A percentile compares a stretch with the other conserved stretches of the same genome.
Evolutionary conservation across 2,329 filamentous ascomycete genomes (phyloP).

Genomic region (Rosellinia necatrix): DNA sequence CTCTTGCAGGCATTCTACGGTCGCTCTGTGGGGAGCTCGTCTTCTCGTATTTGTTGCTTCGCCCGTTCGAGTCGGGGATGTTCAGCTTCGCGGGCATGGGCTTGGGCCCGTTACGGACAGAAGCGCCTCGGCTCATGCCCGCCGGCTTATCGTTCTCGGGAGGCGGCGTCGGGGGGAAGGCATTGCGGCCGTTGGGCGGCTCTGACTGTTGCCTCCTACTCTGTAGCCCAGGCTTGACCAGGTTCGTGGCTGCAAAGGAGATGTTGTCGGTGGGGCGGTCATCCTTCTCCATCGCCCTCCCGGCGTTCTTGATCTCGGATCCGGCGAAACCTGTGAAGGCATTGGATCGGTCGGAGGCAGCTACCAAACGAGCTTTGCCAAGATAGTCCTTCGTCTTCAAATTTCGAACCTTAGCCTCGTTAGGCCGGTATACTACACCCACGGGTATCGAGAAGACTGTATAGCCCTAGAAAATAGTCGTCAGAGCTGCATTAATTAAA

Average conservation of each 20-base stretch:
- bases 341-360: conserved; percentile 80
- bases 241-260: conserved; percentile 89
- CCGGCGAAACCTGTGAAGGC: conserved; percentile 82
- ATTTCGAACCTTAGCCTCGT: conserved; percentile 97
- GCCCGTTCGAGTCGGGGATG: conserved; percentile 58
- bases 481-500: conserved; percentile 34
- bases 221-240: conserved; percentile 83
- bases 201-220: conserved; percentile 86
- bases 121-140: conserved; percentile 58
- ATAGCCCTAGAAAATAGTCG: conserved; percentile 74
- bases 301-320: conserved; percentile 75
- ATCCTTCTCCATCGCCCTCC: conserved; percentile 65
- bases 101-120: conserved; percentile 65
- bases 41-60: conserved; percentile 61
- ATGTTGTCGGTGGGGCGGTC: conserved; percentile 83
- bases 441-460: conserved; percentile 98
- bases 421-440: conserved; percentile 91
- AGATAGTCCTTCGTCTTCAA: conserved; percentile 97
- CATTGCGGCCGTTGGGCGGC: conserved; percentile 75
- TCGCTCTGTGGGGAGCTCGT: conserved; percentile 51
- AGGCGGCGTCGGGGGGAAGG: conserved; percentile 97
- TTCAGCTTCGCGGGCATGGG: conserved; percentile 67
- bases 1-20: conserved; percentile 43
- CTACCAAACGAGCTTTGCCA: conserved; percentile 91
- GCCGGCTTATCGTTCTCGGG: conserved; percentile 77